phyloP scores from a whole-genome alignment of 768 basidiomycete genomes.

The Collybia sp. region DNA sequence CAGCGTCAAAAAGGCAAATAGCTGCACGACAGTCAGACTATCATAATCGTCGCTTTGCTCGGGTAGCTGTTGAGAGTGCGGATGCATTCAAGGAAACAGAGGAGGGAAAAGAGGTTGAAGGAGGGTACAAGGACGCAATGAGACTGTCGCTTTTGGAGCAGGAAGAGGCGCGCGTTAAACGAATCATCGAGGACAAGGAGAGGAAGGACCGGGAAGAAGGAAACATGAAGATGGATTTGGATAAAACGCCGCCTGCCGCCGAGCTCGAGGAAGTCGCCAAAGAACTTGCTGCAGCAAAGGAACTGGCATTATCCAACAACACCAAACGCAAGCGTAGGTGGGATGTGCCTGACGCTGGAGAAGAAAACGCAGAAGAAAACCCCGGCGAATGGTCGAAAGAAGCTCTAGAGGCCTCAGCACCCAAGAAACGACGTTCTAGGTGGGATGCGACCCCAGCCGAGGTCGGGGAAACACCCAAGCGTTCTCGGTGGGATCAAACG shows the following conservation, averaged over 20 bases:
- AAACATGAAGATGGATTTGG: conserved; percentile 79
- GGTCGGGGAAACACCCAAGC: conserved; percentile 72
- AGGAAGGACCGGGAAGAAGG: conserved; percentile 69
- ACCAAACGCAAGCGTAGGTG: conserved; percentile 76
- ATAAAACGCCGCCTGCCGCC: conserved; percentile 85
- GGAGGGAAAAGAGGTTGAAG: conserved; percentile 69
- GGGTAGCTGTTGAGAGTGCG: conserved; percentile 75
- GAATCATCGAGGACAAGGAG: conserved; percentile 88
- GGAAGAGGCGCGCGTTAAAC: conserved; percentile 81
- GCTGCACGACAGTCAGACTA: conserved; percentile 93
- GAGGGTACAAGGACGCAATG: conserved; percentile 97
- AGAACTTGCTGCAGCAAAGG: conserved; percentile 58
- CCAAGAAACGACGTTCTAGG: conserved; percentile 90
- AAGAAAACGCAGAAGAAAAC: conserved; percentile 65
- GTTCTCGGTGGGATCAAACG: conserved; percentile 96
- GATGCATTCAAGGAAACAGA: conserved; percentile 71
- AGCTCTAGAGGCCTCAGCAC: conserved; percentile 64
- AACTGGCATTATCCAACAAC: conserved; percentile 27
- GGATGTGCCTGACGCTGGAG: conserved; percentile 62
- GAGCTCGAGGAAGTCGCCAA: conserved; percentile 71
- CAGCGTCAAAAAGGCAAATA: conserved; percentile 89
- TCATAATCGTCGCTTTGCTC: conserved; percentile 85
- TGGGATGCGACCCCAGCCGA: conserved; percentile 95
- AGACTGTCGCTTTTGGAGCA: conserved; percentile 84
- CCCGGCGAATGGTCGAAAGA: conserved; percentile 74